Evolutionary conservation across 163 green algal genomes (phyloP), one percentile per base, ranked within the genome.

Genomic region (Volvox carteri): DNA sequence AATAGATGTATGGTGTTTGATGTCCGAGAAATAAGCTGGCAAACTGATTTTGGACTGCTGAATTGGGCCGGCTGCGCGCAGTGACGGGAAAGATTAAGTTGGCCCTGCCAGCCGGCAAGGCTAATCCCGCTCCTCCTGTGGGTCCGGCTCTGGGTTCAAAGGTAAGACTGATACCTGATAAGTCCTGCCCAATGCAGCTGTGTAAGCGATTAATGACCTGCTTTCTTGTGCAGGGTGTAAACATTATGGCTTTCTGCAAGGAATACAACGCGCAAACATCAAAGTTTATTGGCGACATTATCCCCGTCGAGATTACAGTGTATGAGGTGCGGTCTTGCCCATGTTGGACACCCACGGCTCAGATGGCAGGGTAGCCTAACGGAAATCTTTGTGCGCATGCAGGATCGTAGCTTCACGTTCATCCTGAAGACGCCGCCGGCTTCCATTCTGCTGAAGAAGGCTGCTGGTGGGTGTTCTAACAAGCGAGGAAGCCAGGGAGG

Each of bases 231-330:
- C 93, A 99, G 96, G 98, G 98, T 92, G 97, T 99, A 18, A 99
- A 99, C 95, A 99, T 99, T 92, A 99, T 99, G 98, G 93, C 94
- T 25, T 99, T 99, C 94, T 99, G 98, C 96, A 99, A 99, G 94
- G 96, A 99, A 91, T 99, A 99, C 97, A 99, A 99, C 90, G 98
- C 98, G 33, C 92, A 94, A 28, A 99, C 98, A 33, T 89, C 97
- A 76, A 97, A 99, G 91, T 99, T 99, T 93, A 93, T 96, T n/a
- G 98, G 98, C 9, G 97, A 97, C 35, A 94, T 99, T 86, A 99
- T 99, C 70, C 98, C 98, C 33, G 98, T 99, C 18, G 98, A 99
- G 91, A 99, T 99, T 86, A 99, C 97, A 35, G 98, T 99, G 1
- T 99, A 97, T 84, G 97, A 99, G 95, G 97, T 98, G 83, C 56